Conservation (phyloP, 2,329 filamentous ascomycete genomes). For the Domatiomyces globalis region DNA sequence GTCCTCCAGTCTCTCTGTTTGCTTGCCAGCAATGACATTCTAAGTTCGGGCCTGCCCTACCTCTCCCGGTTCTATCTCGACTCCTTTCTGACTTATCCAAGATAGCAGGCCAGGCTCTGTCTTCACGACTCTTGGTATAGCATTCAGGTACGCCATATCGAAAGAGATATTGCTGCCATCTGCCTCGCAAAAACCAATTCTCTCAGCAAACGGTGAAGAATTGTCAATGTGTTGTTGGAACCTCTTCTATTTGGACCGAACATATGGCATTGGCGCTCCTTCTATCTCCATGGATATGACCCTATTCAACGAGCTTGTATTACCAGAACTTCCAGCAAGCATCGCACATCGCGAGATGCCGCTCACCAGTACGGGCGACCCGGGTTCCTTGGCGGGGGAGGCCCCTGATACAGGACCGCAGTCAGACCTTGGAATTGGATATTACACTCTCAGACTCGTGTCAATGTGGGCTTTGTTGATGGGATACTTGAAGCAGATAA, state of each 20-base stretch:
- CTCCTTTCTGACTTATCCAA: background rate
- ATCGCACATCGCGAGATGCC: background rate
- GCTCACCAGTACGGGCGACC: background rate
- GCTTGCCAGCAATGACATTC: constrained; percentile 10
- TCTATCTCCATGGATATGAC: constrained; percentile 1
- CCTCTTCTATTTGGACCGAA: constrained; percentile 12
- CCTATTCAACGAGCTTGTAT: constrained; percentile 5
- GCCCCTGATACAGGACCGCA: constrained; percentile 1
- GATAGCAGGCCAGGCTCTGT: constrained; percentile 10
- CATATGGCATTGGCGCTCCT: constrained; percentile 11
- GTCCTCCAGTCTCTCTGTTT: constrained; percentile 11
- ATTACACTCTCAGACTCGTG: constrained; percentile 10
- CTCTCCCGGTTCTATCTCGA: background rate
- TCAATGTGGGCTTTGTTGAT: constrained; percentile 12
- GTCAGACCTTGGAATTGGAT: constrained; percentile 9
- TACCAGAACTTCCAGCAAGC: constrained; percentile 8
- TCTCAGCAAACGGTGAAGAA: constrained; percentile 2
- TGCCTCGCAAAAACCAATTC: background rate
- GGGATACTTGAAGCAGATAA: constrained; percentile 11
- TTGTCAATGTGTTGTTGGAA: constrained; percentile 12
- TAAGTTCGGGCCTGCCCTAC: constrained; percentile 1
- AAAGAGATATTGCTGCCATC: constrained; percentile 3
- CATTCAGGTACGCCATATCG: constrained; percentile 7
- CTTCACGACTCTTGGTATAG: constrained; percentile 12
- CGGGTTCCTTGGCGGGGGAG: background rate